Evolutionary conservation across 1,284 basidiomycete species (phyloP).

Genomic region (Pseudozyma tsukubaensis): DNA sequence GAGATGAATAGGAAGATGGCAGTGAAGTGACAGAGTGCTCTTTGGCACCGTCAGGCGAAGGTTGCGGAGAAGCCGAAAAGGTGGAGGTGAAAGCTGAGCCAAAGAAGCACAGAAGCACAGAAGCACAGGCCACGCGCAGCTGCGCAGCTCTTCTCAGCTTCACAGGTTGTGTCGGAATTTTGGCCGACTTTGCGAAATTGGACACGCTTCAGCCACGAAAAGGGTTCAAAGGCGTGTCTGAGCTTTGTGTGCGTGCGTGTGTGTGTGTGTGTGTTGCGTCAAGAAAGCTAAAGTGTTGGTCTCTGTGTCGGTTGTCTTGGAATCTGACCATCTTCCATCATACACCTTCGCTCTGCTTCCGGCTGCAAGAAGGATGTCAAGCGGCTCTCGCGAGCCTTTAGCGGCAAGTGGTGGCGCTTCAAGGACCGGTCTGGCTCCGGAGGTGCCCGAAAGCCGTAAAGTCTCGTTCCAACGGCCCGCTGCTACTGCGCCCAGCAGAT

Average conservation of each 20-base stretch:
- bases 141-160: neutral
- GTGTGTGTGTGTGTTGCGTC: slow-evolving; percentile 2
- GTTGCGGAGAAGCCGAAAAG: slow-evolving; percentile 7
- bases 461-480: slow-evolving; percentile 31
- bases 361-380: slow-evolving; percentile 10
- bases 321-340: slow-evolving; percentile 4
- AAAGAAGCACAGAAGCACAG: neutral
- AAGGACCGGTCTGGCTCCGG: neutral
- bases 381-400: slow-evolving; percentile 4
- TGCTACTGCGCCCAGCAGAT: slow-evolving; percentile 13
- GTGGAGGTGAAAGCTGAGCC: slow-evolving; percentile 5
- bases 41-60: neutral
- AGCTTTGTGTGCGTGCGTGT: slow-evolving; percentile 3
- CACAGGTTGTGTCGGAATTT: neutral
- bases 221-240: slow-evolving; percentile 2
- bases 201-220: neutral
- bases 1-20: neutral
- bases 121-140: slow-evolving; percentile 8
- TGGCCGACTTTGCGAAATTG: neutral
- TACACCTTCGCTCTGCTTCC: neutral
- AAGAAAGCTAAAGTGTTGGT: slow-evolving; percentile 26
- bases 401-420: neutral
- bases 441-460: slow-evolving; percentile 22
- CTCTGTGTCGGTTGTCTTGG: slow-evolving; percentile 1
- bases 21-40: neutral